These are phyloP conservation scores for Metarhizium brunneum DNA, from an alignment of 2,329 filamentous ascomycete genomes.

Conservation along the genomic window DNA sequence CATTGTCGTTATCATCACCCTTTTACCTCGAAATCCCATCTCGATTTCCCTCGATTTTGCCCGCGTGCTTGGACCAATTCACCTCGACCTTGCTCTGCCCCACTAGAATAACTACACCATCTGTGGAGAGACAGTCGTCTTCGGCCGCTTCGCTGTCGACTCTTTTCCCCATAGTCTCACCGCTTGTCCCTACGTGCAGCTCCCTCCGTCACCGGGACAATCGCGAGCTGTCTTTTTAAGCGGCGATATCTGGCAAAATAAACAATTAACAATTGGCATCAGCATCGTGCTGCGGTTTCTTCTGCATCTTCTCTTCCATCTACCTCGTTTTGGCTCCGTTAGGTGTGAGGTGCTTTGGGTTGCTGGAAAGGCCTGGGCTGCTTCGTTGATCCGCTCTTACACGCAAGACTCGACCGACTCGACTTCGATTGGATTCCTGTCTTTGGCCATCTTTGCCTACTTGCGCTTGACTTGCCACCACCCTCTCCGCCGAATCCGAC, in stretches of 20 bases:
- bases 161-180: constrained; percentile 1
- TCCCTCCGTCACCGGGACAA: constrained; percentile 4
- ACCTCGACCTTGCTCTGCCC: not conserved
- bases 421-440: not conserved
- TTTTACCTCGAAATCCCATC: not conserved
- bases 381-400: not conserved
- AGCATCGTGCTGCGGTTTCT: not conserved
- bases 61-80: not conserved
- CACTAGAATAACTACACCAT: not conserved
- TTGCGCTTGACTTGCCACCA: constrained; percentile 1
- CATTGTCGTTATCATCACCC: not conserved
- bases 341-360: not conserved
- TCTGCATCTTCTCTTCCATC: not conserved
- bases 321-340: not conserved
- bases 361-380: not conserved
- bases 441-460: not conserved
- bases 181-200: constrained; percentile 3
- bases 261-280: constrained; percentile 1
- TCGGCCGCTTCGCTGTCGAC: not conserved
- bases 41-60: not conserved
- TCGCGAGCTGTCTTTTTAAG: not conserved
- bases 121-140: not conserved
- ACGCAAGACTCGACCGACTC: not conserved
- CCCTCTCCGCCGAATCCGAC: not conserved
- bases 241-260: constrained; percentile 1